Base-by-base conservation (phyloP, 768 basidiomycete genomes). In the Leccinum subtestaceum region DNA sequence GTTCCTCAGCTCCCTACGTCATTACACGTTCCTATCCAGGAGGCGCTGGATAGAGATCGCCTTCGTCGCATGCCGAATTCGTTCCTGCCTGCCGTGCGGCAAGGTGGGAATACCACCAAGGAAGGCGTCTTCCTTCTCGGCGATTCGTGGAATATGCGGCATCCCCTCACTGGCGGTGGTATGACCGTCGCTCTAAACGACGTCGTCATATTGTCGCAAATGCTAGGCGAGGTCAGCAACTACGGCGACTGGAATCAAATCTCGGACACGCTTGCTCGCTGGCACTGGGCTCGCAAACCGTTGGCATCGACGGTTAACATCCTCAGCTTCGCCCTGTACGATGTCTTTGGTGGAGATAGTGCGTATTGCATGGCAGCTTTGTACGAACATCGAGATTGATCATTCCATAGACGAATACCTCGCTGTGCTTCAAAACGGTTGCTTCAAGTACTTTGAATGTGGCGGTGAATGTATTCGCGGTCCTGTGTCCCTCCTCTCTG, bases 81-180 rank as follows among this genome's bases (percentile, higher is more conserved):
- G 0, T 97, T 91, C 79, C 81, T 99, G 2, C 92, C 97, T 0
- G 76, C 95, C 1, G 78, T 87, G 3, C 77, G 85, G 59, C 95
- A 96, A 69, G 76, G 78, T 10, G 74, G 75, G 17, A 65, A 61
- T 62, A 72, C 65, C 57, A 75, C 70, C 6, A 88, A 84, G 62
- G 81, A 86, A 52, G 92, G 93, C 25, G 85, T 85, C 10, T 76
- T 99, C 58, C 84, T 98, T 61, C 78, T 97, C 34, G 97, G 97
- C 2, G 97, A 98, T 70, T 87, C 96, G 2, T 96, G 93, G 89
- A 99, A 98, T 71, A 98, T 98, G 95, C 91, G 97, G 0, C 97
- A 99, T 73, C 97, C 97, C 2, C 81, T 99, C 21, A 99, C 97
- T 0, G 97, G 97, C 5, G 94, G 95, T 11, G 97, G 97, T 5